phyloP scores from a whole-genome alignment of 106 monocot genomes.

The Agapanthus africanus region DNA sequence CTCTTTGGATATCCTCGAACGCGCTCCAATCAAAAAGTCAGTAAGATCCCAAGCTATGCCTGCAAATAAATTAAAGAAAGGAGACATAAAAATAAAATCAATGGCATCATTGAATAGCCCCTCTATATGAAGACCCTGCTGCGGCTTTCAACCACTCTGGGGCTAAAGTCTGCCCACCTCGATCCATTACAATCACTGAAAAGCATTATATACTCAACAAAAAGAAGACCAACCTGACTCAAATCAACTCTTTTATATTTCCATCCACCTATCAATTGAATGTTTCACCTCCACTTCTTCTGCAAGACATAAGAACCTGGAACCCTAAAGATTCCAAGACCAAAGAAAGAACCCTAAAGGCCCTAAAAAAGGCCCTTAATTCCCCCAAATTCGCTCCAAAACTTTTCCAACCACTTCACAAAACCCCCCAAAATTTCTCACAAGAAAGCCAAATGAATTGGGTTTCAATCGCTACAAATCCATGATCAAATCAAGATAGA shows the following conservation, averaged over 20 bases:
- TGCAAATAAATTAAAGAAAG: no score
- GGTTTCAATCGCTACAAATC: neutral
- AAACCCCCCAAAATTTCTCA: neutral
- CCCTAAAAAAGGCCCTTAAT: neutral
- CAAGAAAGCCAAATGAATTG: neutral
- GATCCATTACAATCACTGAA: constrained; percentile 21
- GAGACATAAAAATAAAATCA: no score
- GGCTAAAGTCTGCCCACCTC: constrained; percentile 25
- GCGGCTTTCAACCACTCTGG: constrained; percentile 38
- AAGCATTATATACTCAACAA: constrained; percentile 19
- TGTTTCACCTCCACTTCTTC: neutral
- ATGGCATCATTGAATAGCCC: no score
- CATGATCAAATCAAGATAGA: no score
- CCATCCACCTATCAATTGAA: neutral
- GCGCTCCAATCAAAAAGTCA: no score
- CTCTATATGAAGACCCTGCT: neutral
- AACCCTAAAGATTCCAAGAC: constrained; percentile 4
- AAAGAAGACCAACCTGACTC: neutral
- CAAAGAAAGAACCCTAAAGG: neutral
- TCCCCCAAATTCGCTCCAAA: neutral
- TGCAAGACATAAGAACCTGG: neutral
- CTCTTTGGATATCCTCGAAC: no score
- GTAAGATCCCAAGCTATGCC: no score
- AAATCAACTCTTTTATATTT: neutral
- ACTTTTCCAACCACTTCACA: neutral